A percentile compares a stretch with the other conserved stretches of the same genome.
Evolutionary conservation across 192 early-diverging fungal species (phyloP).

Genomic region (Rhizophagus sp.): DNA sequence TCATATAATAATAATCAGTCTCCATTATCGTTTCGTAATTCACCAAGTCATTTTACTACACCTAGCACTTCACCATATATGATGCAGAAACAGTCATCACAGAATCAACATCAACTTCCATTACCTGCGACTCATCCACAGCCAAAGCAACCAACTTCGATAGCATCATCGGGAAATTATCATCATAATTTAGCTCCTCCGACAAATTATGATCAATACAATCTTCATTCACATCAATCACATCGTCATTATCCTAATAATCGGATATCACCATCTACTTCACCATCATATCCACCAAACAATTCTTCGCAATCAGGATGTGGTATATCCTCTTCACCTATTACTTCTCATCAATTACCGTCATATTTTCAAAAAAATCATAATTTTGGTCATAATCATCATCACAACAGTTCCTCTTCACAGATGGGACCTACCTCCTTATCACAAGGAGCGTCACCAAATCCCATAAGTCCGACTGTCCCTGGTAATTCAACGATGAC

Average conservation of each 20-base stretch:
- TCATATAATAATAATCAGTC: not conserved
- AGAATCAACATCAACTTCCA: conserved; percentile 3
- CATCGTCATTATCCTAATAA: not conserved
- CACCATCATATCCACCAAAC: conserved; percentile 14
- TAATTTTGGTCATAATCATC: conserved; percentile 4
- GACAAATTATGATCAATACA: not conserved
- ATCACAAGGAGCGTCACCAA: not conserved
- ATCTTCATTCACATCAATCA: conserved; percentile 2
- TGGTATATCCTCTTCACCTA: not conserved
- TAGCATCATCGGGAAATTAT: conserved; percentile 8
- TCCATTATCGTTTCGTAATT: conserved; percentile 8
- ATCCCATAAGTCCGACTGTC: not conserved
- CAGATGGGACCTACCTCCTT: not conserved
- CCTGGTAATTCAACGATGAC: not conserved
- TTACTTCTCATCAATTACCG: not conserved
- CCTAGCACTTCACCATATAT: conserved; percentile 13
- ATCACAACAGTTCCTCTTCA: not conserved
- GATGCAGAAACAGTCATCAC: not conserved
- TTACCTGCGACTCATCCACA: conserved; percentile 6
- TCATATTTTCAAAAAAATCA: not conserved
- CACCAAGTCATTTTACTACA: not conserved
- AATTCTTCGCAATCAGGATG: not conserved
- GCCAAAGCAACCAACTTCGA: not conserved
- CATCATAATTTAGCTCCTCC: not conserved
- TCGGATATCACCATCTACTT: conserved; percentile 20